Conservation (phyloP, 106 monocot species). For the Dioscorea dumetorum region DNA sequence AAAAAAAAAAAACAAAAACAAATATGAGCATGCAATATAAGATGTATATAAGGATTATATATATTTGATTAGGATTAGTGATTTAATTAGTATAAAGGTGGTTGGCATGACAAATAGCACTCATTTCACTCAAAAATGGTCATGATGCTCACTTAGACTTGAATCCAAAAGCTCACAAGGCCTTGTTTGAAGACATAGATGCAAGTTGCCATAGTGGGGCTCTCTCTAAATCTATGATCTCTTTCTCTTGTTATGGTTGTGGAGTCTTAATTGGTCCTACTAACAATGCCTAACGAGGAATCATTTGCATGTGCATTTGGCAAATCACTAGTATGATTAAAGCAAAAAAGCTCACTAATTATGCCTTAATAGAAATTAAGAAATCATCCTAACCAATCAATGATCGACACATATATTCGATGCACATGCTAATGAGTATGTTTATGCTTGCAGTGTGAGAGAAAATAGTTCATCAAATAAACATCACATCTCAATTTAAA, state of each 20-base stretch:
- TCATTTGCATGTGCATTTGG: slow-evolving; percentile 4
- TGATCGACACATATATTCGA: too few relatives aligned
- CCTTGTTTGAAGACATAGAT: too few relatives aligned
- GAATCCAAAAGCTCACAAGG: neutral
- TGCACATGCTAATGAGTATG: too few relatives aligned
- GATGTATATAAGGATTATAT: too few relatives aligned
- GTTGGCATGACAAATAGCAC: neutral
- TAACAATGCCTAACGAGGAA: neutral
- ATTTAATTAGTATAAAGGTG: neutral
- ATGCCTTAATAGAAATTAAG: neutral
- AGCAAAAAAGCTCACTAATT: slow-evolving; percentile 2
- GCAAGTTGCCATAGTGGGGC: too few relatives aligned
- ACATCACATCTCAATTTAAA: too few relatives aligned
- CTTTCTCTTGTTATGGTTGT: neutral
- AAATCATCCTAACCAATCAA: too few relatives aligned
- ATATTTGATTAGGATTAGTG: too few relatives aligned
- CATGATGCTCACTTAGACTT: slow-evolving; percentile 3
- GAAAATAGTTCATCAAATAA: too few relatives aligned
- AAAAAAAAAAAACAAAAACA: too few relatives aligned
- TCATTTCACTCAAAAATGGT: neutral
- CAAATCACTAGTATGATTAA: neutral
- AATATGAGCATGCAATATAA: too few relatives aligned
- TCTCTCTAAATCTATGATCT: neutral
- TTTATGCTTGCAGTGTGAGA: too few relatives aligned
- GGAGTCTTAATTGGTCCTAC: neutral